Base-by-base conservation (phyloP, 2,329 filamentous ascomycete genomes). In the Colletotrichum sp. region DNA sequence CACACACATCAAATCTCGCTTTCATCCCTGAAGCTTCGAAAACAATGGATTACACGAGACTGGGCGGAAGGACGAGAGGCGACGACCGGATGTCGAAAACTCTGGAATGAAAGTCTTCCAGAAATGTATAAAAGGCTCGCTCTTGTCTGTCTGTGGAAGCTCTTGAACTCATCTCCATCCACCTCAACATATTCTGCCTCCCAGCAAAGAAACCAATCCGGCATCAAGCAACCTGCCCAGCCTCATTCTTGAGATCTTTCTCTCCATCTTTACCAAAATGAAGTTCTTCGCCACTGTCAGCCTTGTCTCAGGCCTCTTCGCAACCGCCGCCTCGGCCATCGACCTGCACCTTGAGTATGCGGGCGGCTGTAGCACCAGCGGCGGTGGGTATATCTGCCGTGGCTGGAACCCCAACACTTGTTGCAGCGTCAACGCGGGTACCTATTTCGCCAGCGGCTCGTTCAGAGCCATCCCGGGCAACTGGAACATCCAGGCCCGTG, bases 311-410 rank as follows among this genome's bases (percentile, higher is more conserved):
- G 62, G 69, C 69, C 69, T 72, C 49, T 72, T 67, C 62, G 62
- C 62, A n/a, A 72, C 62, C 26, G 69, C 69, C 62, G 62, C 69
- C 69, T 72, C 69, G 69, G 69, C 69, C 62, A 8, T 72, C 49
- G 69, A 72, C 69, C 69, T 72, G 49, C 69, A 72, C 49, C 69
- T 72, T n/a, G 69, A 72, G 69, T 67, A 12, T 72, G 69, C 69
- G 32, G 69, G 69, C 32, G 69, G 69, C 63, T 72, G 69, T 26
- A 72, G 69, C 69, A 67, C 69, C 69, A 49, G 62, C 62, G 69
- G 69, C n/a, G 69, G 69, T 4, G 69, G 69, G 13, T 26, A 1
- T 1, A 15, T 72, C 62, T 72, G 69, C 62, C 9, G 7, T 1
- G 6, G 6, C 44, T 49, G 24, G 32, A 72, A 72, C 1, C 69